Base-by-base conservation (phyloP, 768 basidiomycete genomes). In the Hypholoma fasciculare region DNA sequence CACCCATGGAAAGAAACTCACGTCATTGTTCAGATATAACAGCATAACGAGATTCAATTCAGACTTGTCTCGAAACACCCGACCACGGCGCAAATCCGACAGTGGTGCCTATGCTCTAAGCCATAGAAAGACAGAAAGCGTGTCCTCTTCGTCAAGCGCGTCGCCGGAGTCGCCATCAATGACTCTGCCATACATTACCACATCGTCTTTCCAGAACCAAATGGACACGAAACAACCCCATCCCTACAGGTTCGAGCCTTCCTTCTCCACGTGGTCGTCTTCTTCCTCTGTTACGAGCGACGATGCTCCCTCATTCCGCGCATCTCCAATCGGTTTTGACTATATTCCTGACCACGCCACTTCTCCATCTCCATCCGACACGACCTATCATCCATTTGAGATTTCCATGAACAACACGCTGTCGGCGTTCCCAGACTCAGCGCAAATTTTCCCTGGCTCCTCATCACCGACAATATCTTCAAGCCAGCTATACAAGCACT, bases 1-100 rank as follows among this genome's bases (percentile, higher is more conserved):
- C 37, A 60, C 49, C 40, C 53, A 52, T 47, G 44, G 55, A 34
- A 54, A 58, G 54, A 38, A 56, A 56, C 50, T 55, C 49, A 60
- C 46, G 17, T 39, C 17, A 19, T 40, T 34, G 42, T 49, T 38
- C 57, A 82, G 81, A 63, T 83, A 82, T 63, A 83, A 82, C 58
- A 81, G 79, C 57, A 79, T 82, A 58, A 82, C 79, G 23, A 72
- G 80, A 46, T 80, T 78, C 68, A 78, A 75, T 56, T 72, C 71
- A 20, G 78, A 78, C 52, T 64, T 71, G 42, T 72, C 73, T 8
- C 71, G 77, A 3, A 66, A 66, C 30, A 51, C 67, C 38, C 72
- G 78, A 6, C 68, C 72, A 44, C 65, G 77, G 57, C 71, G 76
- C 62, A 74, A 72, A 65, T 74, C 76, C 14, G 75, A 75, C 42